Percentiles rank a stretch among this genome's conserved stretches.
phyloP scores from a whole-genome alignment of 2,329 filamentous ascomycete genomes.

The Alternaria sp. region DNA sequence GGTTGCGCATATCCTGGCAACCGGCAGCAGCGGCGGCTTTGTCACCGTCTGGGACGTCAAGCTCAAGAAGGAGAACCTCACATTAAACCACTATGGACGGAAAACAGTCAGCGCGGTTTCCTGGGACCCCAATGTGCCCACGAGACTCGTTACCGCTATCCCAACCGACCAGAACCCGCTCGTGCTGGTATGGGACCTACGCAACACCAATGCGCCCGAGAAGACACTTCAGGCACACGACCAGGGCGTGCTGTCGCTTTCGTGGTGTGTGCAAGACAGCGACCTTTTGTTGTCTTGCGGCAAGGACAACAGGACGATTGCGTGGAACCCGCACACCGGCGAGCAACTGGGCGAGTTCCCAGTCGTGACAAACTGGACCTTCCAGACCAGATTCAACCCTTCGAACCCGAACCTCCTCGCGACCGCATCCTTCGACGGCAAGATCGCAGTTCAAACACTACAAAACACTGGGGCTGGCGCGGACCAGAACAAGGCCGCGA shows the following conservation, averaged over 20 bases:
- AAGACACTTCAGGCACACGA: constrained; percentile 89
- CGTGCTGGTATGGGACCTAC: constrained; percentile 91
- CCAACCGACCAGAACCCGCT: constrained; percentile 87
- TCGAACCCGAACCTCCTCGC: constrained; percentile 91
- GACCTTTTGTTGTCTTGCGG: constrained; percentile 90
- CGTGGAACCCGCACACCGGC: constrained; percentile 95
- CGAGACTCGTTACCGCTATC: constrained; percentile 90
- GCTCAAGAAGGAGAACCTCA: constrained; percentile 95
- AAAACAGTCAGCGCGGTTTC: constrained; percentile 95
- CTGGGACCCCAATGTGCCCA: constrained; percentile 94
- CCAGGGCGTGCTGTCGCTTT: constrained; percentile 88
- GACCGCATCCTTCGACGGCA: constrained; percentile 96
- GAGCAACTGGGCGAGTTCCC: constrained; percentile 90
- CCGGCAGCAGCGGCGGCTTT: constrained; percentile 89
- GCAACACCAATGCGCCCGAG: constrained; percentile 95
- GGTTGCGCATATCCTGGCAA: constrained; percentile 94
- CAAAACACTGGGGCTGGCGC: constrained; percentile 87
- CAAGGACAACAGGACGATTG: constrained; percentile 93
- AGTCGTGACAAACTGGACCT: constrained; percentile 99
- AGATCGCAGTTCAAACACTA: constrained; percentile 90
- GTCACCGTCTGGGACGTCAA: constrained; percentile 99
- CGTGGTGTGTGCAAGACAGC: constrained; percentile 92
- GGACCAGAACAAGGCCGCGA: constrained; percentile 63
- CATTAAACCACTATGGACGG: constrained; percentile 84
- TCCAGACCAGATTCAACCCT: constrained; percentile 92